Percentiles rank a stretch among this genome's conserved stretches.
phyloP scores from a whole-genome alignment of 148 eudicot species.

The Amaranthus palmeri region DNA sequence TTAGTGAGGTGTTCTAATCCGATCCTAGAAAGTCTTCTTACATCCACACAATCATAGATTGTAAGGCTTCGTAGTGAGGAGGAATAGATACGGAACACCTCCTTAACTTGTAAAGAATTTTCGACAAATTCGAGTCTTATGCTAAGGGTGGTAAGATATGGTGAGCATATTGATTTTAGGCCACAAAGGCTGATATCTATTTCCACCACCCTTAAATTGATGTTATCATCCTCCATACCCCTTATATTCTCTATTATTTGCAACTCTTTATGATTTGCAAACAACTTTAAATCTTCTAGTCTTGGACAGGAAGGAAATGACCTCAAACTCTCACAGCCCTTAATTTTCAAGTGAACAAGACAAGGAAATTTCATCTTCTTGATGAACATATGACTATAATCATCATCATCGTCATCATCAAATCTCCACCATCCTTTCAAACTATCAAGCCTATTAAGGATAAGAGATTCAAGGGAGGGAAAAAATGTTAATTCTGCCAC shows the following conservation, averaged over 20 bases:
- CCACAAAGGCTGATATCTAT: no score
- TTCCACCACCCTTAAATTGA: neutral
- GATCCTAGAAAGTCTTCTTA: constrained; percentile 10
- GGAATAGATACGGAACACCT: no score
- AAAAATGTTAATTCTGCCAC: neutral
- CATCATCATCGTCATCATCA: no score
- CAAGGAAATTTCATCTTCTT: constrained; percentile 10
- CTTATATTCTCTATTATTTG: neutral
- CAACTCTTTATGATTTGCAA: no score
- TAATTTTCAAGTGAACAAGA: neutral
- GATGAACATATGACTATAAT: no score
- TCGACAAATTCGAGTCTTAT: no score
- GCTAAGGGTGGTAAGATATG: neutral
- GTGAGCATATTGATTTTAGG: neutral
- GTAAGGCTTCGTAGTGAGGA: no score
- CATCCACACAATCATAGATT: no score
- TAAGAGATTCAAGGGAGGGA: constrained; percentile 16
- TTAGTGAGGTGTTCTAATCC: constrained; percentile 11
- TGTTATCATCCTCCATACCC: neutral
- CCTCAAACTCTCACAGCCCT: neutral
- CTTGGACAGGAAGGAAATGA: constrained; percentile 16
- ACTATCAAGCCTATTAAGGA: neutral
- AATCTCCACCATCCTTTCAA: constrained; percentile 28
- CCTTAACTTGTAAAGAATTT: no score
- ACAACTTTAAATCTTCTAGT: neutral